Conservation (phyloP, 2,329 filamentous ascomycete genomes). For the Botrytis elliptica region DNA sequence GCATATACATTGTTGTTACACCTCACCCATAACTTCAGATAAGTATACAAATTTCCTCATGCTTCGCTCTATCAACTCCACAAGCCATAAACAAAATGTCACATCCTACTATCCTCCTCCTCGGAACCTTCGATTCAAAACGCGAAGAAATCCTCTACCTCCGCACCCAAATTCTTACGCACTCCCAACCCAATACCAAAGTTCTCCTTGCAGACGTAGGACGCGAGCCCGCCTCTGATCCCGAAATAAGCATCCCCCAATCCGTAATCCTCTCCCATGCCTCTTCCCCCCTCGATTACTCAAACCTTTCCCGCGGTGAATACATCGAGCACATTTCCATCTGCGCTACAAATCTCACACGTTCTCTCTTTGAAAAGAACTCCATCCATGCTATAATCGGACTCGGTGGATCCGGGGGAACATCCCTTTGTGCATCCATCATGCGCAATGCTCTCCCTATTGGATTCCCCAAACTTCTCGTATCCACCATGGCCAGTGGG, state of each 20-base stretch:
- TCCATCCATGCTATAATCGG: constrained; percentile 56
- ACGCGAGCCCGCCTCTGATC: constrained; percentile 43
- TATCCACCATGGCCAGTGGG: constrained; percentile 67
- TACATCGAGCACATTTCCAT: constrained; percentile 56
- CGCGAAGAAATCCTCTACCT: constrained; percentile 56
- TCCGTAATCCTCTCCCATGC: constrained; percentile 43
- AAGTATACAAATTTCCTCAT: background rate
- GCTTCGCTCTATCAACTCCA: background rate
- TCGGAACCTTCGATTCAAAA: constrained; percentile 67
- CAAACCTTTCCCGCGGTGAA: constrained; percentile 50
- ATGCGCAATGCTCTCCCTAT: constrained; percentile 63
- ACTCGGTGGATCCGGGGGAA: constrained; percentile 63
- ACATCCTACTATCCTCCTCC: constrained; percentile 48
- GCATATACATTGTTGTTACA: background rate
- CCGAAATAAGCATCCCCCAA: constrained; percentile 49
- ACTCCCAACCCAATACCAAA: constrained; percentile 27
- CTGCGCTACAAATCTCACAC: constrained; percentile 47
- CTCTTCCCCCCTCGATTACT: constrained; percentile 37
- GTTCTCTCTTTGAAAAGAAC: constrained; percentile 41
- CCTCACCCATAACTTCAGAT: background rate
- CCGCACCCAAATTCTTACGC: constrained; percentile 44
- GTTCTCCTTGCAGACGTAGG: constrained; percentile 58
- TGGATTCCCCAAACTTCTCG: constrained; percentile 68
- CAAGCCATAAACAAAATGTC: constrained; percentile 30
- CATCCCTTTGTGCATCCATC: constrained; percentile 56